A percentile compares a stretch with the other conserved stretches of the same genome.
Conservation (phyloP, 371 early-diverging fungal genomes). For the Rhizopus arrhizus region DNA sequence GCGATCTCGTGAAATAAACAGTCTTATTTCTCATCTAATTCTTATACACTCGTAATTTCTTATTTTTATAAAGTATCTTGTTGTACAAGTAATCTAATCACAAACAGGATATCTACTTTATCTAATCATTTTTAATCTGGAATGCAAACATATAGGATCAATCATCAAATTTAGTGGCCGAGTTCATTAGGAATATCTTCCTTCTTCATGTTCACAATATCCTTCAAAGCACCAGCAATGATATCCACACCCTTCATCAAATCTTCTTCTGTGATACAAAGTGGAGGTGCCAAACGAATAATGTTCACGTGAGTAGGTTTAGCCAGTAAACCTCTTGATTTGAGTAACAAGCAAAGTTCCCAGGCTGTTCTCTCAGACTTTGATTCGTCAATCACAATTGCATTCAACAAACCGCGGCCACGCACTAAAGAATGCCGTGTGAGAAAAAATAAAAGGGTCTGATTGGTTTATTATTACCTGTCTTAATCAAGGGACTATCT, state of each 20-base stretch:
- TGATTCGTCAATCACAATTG: conserved; percentile 91
- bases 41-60: no score
- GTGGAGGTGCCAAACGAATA: conserved; percentile 95
- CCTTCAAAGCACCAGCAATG: conserved; percentile 75
- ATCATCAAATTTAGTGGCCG: conserved; percentile 18
- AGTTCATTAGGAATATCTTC: conserved; percentile 49
- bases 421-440: conserved; percentile 62
- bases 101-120: no score
- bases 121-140: no score
- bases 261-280: conserved; percentile 91
- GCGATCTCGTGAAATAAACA: no score
- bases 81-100: no score
- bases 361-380: conserved; percentile 89
- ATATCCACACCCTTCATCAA: conserved; percentile 80
- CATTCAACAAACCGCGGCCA: conserved; percentile 94
- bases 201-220: conserved; percentile 62
- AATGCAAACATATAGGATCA: background rate
- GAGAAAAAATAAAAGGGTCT: background rate
- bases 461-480: conserved; percentile 35
- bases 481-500: conserved; percentile 75
- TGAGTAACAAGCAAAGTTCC: conserved; percentile 94
- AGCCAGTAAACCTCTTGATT: conserved; percentile 89
- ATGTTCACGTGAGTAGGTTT: conserved; percentile 99
- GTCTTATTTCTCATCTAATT: no score
- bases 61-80: no score